Conservation (phyloP, 2,329 filamentous ascomycete species). For the Mycosphaerella arachidis region DNA sequence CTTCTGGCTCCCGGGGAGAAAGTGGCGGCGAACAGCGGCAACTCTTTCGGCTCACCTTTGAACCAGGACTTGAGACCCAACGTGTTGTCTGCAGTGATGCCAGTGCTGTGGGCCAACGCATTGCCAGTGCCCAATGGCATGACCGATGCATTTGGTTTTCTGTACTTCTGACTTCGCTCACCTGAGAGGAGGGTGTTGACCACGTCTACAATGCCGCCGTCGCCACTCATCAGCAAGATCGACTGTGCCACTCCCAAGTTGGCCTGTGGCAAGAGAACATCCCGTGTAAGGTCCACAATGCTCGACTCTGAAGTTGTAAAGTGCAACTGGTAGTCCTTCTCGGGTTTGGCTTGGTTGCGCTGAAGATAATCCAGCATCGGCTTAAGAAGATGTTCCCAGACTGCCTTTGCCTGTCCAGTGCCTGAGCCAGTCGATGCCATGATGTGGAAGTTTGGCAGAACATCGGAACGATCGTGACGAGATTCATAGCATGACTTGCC, state of each 20-base stretch:
- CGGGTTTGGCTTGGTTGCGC: constrained; percentile 30
- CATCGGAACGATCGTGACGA: constrained; percentile 7
- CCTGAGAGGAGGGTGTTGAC: constrained; percentile 59
- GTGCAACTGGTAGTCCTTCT: constrained; percentile 45
- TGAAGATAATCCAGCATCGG: constrained; percentile 43
- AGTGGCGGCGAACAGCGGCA: constrained; percentile 42
- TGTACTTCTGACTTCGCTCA: constrained; percentile 43
- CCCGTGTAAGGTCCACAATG: constrained; percentile 59
- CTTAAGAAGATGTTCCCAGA: constrained; percentile 37
- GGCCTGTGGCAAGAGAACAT: constrained; percentile 47
- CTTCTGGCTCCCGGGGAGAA: constrained; percentile 45
- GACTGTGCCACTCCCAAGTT: constrained; percentile 50
- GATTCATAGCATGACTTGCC: constrained; percentile 21
- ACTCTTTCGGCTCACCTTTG: constrained; percentile 31
- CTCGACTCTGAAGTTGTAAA: constrained; percentile 61
- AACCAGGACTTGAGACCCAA: constrained; percentile 40
- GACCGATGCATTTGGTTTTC: constrained; percentile 54
- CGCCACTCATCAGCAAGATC: constrained; percentile 76
- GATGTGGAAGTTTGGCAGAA: constrained; percentile 34
- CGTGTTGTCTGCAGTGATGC: constrained; percentile 36
- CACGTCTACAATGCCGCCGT: constrained; percentile 79
- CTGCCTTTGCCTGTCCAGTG: constrained; percentile 36
- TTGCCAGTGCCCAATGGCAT: constrained; percentile 46
- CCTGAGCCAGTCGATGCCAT: constrained; percentile 46
- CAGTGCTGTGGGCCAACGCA: constrained; percentile 45